Evolutionary conservation across 129 eudicot genomes (phyloP).

Genomic region (Apium graveolens): DNA sequence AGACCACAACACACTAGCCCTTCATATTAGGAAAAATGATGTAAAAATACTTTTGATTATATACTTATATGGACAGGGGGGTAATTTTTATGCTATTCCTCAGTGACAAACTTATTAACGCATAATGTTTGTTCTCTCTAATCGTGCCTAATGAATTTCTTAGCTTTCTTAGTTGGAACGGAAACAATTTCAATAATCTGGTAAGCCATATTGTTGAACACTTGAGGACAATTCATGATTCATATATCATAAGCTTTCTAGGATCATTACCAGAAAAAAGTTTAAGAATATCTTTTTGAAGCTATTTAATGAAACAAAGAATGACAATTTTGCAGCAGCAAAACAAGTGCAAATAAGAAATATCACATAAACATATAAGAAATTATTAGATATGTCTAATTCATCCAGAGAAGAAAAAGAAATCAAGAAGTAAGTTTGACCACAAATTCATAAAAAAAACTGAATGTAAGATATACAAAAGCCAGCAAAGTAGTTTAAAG

Average conservation of each 20-base stretch:
- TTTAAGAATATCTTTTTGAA: not conserved
- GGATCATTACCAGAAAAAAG: too few relatives aligned
- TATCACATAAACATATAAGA: not conserved
- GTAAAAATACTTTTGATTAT: too few relatives aligned
- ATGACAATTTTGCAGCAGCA: too few relatives aligned
- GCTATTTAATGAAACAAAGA: too few relatives aligned
- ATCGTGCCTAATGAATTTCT: not conserved
- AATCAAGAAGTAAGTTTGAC: not conserved
- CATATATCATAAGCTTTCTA: too few relatives aligned
- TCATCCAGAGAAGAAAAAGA: not conserved
- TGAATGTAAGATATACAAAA: not conserved
- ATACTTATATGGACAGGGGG: too few relatives aligned
- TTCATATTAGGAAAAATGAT: too few relatives aligned
- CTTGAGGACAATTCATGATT: too few relatives aligned
- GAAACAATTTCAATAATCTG: not conserved
- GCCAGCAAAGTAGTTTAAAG: not conserved
- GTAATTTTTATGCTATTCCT: not conserved
- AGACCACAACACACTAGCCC: too few relatives aligned
- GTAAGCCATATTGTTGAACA: too few relatives aligned
- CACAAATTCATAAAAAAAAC: not conserved
- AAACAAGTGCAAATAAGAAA: not conserved
- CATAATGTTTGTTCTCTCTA: not conserved
- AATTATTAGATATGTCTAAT: too few relatives aligned
- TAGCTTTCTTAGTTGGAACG: not conserved
- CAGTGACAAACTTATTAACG: not conserved